These are phyloP conservation scores for Chiua virens DNA, from an alignment of 768 basidiomycete genomes.

Conservation along the genomic window DNA sequence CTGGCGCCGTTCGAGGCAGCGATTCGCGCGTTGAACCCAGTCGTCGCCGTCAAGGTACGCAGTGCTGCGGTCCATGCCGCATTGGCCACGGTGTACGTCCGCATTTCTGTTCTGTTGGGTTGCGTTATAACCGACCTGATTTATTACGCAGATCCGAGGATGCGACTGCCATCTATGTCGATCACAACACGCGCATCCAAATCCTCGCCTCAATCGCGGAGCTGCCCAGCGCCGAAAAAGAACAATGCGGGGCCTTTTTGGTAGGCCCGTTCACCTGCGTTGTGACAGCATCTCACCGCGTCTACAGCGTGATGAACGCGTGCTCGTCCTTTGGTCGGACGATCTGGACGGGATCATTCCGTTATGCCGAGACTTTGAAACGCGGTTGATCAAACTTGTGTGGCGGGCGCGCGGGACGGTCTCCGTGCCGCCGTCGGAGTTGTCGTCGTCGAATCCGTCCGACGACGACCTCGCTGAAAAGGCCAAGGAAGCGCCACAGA, in stretches of 20 bases:
- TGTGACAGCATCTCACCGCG: too few relatives aligned
- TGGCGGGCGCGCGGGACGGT: conserved; percentile 53
- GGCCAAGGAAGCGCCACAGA: conserved; percentile 23
- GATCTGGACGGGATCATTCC: conserved; percentile 78
- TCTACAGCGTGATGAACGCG: conserved; percentile 74
- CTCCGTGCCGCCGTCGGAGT: conserved; percentile 35
- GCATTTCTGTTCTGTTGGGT: not conserved
- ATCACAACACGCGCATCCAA: conserved; percentile 83
- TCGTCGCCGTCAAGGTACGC: conserved; percentile 80
- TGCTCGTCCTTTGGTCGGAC: conserved; percentile 85
- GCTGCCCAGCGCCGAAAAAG: conserved; percentile 80
- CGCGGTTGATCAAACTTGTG: conserved; percentile 77
- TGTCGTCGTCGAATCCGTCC: conserved; percentile 49
- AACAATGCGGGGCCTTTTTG: conserved; percentile 88
- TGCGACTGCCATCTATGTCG: conserved; percentile 64
- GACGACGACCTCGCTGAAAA: conserved; percentile 59
- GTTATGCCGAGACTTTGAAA: conserved; percentile 69
- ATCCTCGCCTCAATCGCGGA: conserved; percentile 69
- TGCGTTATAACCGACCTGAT: too few relatives aligned
- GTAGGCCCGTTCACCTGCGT: too few relatives aligned
- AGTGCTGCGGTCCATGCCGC: conserved; percentile 82
- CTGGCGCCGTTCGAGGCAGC: conserved; percentile 83
- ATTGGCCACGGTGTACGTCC: conserved; percentile 61
- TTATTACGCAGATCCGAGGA: conserved; percentile 61
- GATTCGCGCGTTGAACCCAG: conserved; percentile 71